Evolutionary conservation across 23 red algal genomes (phyloP).

Genomic region (Agarophyton chilense): DNA sequence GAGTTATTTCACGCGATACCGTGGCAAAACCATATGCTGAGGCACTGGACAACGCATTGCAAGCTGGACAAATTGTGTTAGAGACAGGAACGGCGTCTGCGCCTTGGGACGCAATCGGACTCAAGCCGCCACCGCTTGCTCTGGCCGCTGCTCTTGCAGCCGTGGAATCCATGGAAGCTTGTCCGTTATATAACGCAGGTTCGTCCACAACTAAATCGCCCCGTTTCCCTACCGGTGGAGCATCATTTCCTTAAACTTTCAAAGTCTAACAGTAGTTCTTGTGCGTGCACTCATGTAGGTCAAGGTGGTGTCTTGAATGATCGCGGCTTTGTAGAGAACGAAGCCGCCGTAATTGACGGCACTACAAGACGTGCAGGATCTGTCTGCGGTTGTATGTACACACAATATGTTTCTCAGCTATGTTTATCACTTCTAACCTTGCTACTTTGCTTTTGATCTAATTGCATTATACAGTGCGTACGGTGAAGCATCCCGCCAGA

Average conservation of each 20-base stretch:
- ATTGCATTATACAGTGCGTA: constrained; percentile 29
- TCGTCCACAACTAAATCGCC: neutral
- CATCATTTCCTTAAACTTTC: neutral
- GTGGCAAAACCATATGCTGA: constrained; percentile 32
- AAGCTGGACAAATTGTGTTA: constrained; percentile 42
- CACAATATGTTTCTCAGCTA: neutral
- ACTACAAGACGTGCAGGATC: constrained; percentile 20
- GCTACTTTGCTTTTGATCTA: neutral
- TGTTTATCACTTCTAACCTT: constrained; percentile 3
- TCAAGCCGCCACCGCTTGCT: constrained; percentile 28
- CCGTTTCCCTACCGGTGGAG: neutral
- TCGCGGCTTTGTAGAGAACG: constrained; percentile 63
- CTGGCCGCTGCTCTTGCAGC: constrained; percentile 66
- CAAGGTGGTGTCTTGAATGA: constrained; percentile 67
- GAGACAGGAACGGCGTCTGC: neutral
- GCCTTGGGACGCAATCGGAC: constrained; percentile 8
- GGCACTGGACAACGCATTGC: constrained; percentile 26
- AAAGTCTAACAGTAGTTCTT: neutral
- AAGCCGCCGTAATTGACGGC: constrained; percentile 79
- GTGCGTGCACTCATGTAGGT: neutral
- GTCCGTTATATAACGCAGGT: constrained; percentile 70
- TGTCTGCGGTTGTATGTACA: constrained; percentile 25
- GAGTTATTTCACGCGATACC: constrained; percentile 46
- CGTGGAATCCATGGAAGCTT: constrained; percentile 69
- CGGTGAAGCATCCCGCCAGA: constrained; percentile 70